Evolutionary conservation across 768 basidiomycete genomes (phyloP), one percentile per base, ranked within the genome.

Genomic region (Cystobasidium ongulense): DNA sequence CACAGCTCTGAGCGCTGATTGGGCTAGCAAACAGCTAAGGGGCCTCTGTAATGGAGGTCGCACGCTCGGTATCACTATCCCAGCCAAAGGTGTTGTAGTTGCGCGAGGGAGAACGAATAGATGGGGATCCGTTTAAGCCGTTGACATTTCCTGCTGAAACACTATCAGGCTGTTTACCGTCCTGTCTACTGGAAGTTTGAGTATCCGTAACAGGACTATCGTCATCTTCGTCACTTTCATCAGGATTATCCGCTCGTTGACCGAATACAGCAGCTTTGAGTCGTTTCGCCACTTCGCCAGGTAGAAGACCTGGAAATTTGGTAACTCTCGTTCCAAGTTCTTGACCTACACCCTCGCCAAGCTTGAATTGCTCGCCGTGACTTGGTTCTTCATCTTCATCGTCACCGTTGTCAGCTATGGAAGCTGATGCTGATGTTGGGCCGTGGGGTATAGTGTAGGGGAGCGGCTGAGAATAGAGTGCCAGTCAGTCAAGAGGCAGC

Each of bases 141-240:
- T 25, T 13, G 25, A 13, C 13, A 11, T 27, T n/a, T 11, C 29
- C 57, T 8, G 27, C 36, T 31, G 61, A 21, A 11, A 8, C 31
- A 39, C 36, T 8, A 33, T 25, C 29, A 7, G 39, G 27, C 39
- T 27, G 10, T 64, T 27, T 46, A 21, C 36, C 63, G 41, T 5
- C 63, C 39, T 36, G 7, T 27, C 13, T 25, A 18, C 11, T 23
- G 38, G 4, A 8, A 64, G 3, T 29, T 5, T 11, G 31, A 11
- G 39, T 36, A 39, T 68, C 66, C 7, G 66, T 50, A 4, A 50
- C 66, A 53, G 66, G 66, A 52, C 66, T 68, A 36, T 71, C 68
- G 3, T 71, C 68, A 13, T 71, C 68, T 23, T 71, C 68, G n/a
- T 71, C 68, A 59, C 68, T 71, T 59, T 71, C 68, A 41, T 71